Conservation (phyloP, 2,329 filamentous ascomycete species). For the Paecilomyces sp. region DNA sequence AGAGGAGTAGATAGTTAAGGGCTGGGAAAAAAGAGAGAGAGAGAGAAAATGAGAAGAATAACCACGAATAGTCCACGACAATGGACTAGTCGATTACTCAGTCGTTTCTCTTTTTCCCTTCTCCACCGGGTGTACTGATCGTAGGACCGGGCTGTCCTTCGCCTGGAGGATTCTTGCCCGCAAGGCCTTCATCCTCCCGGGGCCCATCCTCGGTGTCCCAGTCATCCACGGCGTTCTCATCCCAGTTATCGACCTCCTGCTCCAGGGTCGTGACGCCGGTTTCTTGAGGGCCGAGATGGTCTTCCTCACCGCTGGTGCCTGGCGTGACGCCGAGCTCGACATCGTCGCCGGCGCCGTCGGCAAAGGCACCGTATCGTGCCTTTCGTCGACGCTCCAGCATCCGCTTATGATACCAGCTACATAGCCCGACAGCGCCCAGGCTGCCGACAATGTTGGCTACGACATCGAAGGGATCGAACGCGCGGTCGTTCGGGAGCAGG, state of each 20-base stretch:
- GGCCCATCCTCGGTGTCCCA: slow-evolving; percentile 55
- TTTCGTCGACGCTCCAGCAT: slow-evolving; percentile 84
- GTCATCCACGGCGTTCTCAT: slow-evolving; percentile 68
- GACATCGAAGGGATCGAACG: slow-evolving; percentile 76
- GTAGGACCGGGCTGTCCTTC: not conserved
- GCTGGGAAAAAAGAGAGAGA: no score
- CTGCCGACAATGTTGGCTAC: slow-evolving; percentile 81
- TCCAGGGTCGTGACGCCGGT: slow-evolving; percentile 62
- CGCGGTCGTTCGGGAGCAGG: slow-evolving; percentile 64
- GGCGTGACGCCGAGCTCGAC: slow-evolving; percentile 60
- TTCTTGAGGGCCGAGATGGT: slow-evolving; percentile 49
- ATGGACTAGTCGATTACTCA: not conserved
- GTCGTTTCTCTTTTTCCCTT: slow-evolving; percentile 9
- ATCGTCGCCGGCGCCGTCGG: slow-evolving; percentile 51
- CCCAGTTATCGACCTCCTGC: slow-evolving; percentile 87
- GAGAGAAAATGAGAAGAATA: not conserved
- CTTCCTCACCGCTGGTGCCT: slow-evolving; percentile 36
- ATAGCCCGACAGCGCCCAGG: slow-evolving; percentile 61
- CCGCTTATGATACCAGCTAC: slow-evolving; percentile 87
- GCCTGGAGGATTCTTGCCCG: not conserved
- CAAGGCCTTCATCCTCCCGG: slow-evolving; percentile 14
- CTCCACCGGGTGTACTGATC: not conserved
- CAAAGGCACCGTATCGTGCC: slow-evolving; percentile 65
- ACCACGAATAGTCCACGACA: not conserved
- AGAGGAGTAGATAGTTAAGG: not conserved